A percentile compares a stretch with the other conserved stretches of the same genome.
phyloP scores from a whole-genome alignment of 2,329 filamentous ascomycete species.

The Aulographum hederae region DNA sequence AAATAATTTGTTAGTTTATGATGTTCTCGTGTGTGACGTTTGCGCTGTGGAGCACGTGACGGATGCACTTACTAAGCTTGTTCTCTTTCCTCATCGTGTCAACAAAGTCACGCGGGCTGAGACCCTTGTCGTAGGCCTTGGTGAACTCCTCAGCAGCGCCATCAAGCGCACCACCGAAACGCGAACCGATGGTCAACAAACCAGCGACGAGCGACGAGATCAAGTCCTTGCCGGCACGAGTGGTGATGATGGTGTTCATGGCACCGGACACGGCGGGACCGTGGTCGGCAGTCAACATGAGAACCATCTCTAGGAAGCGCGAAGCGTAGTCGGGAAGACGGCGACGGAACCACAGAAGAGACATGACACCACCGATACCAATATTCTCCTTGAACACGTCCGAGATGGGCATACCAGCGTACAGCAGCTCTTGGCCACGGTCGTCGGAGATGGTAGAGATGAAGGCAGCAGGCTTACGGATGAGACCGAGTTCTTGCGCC shows the following conservation, averaged over 20 bases:
- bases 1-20: background rate
- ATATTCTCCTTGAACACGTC: slow-evolving; percentile 99
- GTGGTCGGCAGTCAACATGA: slow-evolving; percentile 99
- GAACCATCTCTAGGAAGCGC: slow-evolving; percentile 99
- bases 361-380: slow-evolving; percentile 99
- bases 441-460: slow-evolving; percentile 99
- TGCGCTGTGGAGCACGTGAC: slow-evolving; percentile 4
- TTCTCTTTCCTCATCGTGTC: slow-evolving; percentile 99
- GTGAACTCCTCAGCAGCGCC: slow-evolving; percentile 97
- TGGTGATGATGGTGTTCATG: slow-evolving; percentile 99
- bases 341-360: slow-evolving; percentile 97
- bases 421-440: slow-evolving; percentile 96
- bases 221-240: slow-evolving; percentile 95
- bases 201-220: slow-evolving; percentile 90
- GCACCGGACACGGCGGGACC: slow-evolving; percentile 96
- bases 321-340: slow-evolving; percentile 88
- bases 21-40: no score
- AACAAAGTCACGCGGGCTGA: slow-evolving; percentile 96
- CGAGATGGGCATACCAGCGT: slow-evolving; percentile 99
- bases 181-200: slow-evolving; percentile 94
- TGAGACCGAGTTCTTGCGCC: slow-evolving; percentile 97
- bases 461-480: slow-evolving; percentile 98
- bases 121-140: slow-evolving; percentile 93
- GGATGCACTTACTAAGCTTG: slow-evolving; percentile 60
- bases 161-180: slow-evolving; percentile 96